Evolutionary conservation across 2,329 filamentous ascomycete species (phyloP), one percentile per base, ranked within the genome.

Genomic region (Pestalotiopsis fici): DNA sequence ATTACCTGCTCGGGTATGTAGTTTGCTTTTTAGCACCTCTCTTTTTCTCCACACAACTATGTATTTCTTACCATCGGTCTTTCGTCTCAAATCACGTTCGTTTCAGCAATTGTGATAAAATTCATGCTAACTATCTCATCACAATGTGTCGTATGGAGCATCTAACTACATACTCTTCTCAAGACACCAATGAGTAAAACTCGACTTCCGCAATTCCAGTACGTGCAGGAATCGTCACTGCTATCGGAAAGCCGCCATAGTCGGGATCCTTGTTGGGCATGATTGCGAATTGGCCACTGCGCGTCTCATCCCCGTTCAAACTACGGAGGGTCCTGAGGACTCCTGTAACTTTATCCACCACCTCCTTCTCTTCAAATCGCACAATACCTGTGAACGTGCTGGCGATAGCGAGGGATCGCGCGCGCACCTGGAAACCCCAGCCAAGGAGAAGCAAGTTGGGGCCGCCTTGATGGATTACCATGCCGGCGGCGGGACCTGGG

Each of bases 251-350:
- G 0, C 80, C 81, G 7, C 83, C 83, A 73, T 84, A 84, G 66
- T 85, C 82, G 0, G 82, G 81, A 59, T 83, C 76, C 59, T 83
- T 80, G 67, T 78, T 83, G 4, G 82, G 83, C 83, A 85, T 85
- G 66, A 84, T 80, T 6, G 75, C 70, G 50, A 76, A 79, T 28
- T 72, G 71, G 4, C 83, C 82, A 72, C 70, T 71, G 28, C 71
- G 65, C n/a, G 70, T 72, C 67, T 74, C 72, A 66, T 82, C 81
- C 9, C 81, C 81, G 43, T 82, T 82, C 3, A 82, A 47, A 0
- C 77, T 69, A 12, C 79, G 69, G 50, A 77, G 57, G 11, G 78
- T 81, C 60, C 61, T 57, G n/a, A 82, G 66, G 21, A 75, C 63
- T 0, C 78, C 79, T 3, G 73, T 69, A 18, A 78, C 75, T 9